Conservation (phyloP, 139 green algal genomes). For the Asterochloris sp. region DNA sequence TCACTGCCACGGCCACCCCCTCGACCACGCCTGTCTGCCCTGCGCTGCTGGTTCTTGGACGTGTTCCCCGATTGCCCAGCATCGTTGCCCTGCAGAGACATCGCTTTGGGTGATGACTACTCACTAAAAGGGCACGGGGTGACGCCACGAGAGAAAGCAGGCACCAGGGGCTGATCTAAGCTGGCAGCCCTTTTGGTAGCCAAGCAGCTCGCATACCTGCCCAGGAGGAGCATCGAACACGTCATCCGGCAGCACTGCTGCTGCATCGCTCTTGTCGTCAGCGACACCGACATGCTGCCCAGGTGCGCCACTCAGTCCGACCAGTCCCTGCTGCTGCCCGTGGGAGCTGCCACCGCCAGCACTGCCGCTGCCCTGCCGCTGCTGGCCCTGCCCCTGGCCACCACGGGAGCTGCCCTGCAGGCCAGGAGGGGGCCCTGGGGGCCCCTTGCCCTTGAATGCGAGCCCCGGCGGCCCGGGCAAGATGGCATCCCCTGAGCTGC, state of each 20-base stretch:
- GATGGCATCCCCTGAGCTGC: neutral
- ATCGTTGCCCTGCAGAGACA: no score
- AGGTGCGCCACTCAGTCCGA: neutral
- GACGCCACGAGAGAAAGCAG: no score
- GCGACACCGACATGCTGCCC: no score
- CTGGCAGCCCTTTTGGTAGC: no score
- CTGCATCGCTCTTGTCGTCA: neutral
- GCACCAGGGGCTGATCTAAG: no score
- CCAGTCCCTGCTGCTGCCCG: neutral
- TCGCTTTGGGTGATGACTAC: no score
- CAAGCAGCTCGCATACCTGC: neutral
- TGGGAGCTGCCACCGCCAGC: neutral
- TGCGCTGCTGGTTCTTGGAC: no score
- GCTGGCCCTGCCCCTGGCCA: neutral
- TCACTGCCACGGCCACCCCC: no score
- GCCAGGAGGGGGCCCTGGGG: neutral
- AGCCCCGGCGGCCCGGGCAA: neutral
- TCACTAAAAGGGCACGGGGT: no score
- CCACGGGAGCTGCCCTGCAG: neutral
- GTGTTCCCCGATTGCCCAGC: no score
- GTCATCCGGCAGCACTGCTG: constrained; percentile 13
- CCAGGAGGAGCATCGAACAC: constrained; percentile 9
- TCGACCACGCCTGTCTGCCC: no score
- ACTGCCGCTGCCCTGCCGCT: neutral
- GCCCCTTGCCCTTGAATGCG: constrained; percentile 1